These are phyloP conservation scores for Penicillium brevicompactum DNA, from an alignment of 2,329 filamentous ascomycete species.

Conservation along the genomic window DNA sequence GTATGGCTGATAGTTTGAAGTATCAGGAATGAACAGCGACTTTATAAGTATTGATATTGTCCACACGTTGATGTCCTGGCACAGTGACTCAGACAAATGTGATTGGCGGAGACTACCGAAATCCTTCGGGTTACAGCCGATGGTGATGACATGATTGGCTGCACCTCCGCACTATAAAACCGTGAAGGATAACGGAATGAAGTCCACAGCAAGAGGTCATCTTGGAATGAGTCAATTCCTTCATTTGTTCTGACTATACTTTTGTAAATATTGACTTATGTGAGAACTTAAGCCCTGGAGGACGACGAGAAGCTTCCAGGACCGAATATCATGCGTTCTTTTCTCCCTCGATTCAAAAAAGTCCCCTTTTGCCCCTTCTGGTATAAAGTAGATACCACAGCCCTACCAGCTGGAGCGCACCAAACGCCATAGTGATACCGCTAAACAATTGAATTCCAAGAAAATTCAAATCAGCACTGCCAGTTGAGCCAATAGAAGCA, in stretches of 20 bases:
- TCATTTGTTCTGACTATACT: too few species aligned
- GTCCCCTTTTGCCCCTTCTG: constrained; percentile 18
- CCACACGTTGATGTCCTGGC: background rate
- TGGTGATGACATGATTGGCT: background rate
- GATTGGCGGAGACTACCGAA: constrained; percentile 2
- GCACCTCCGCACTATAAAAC: background rate
- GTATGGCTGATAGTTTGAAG: background rate
- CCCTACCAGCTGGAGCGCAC: constrained; percentile 33
- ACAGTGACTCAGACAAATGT: constrained; percentile 3
- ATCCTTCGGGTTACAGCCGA: background rate
- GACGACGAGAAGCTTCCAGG: too few species aligned
- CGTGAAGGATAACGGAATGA: too few species aligned
- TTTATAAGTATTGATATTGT: background rate
- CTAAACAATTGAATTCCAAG: constrained; percentile 51
- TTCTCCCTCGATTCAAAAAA: constrained; percentile 9
- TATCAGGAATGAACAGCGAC: background rate
- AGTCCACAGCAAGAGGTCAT: too few species aligned
- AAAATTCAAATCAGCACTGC: constrained; percentile 33
- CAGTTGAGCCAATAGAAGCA: constrained; percentile 38
- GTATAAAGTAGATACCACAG: constrained; percentile 23
- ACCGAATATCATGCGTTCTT: too few species aligned
- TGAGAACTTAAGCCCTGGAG: too few species aligned
- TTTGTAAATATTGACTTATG: too few species aligned
- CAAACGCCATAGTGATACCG: constrained; percentile 43
- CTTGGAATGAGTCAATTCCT: too few species aligned